These are phyloP conservation scores for Heritiera fomes DNA, from an alignment of 345 rosid species.

Conservation along the genomic window DNA sequence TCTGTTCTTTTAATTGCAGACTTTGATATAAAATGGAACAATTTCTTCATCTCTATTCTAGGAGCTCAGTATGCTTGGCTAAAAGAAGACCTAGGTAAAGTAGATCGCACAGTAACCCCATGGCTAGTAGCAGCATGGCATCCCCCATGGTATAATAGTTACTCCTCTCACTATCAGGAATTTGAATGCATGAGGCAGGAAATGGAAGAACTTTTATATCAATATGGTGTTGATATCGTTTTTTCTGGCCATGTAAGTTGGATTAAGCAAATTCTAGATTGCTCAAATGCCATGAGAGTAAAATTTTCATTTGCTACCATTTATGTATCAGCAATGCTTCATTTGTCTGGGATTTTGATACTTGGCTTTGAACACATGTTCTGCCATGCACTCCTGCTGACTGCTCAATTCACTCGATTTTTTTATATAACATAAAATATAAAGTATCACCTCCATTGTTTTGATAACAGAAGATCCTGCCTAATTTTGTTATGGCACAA, in stretches of 20 bases:
- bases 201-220: conserved; percentile 81
- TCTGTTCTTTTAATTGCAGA: not conserved
- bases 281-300: not conserved
- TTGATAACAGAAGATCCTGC: not conserved
- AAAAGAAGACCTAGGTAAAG: conserved; percentile 54
- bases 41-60: conserved; percentile 29
- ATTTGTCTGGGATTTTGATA: not conserved
- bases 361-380: not conserved
- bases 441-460: not conserved
- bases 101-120: conserved; percentile 62
- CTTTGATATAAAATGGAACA: not conserved
- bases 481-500: no score
- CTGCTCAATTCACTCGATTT: no score
- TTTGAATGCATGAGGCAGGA: conserved; percentile 93
- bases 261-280: not conserved
- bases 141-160: conserved; percentile 87
- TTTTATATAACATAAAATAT: no score
- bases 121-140: conserved; percentile 91
- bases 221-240: conserved; percentile 63
- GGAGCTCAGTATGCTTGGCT: conserved; percentile 77
- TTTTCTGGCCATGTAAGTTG: conserved; percentile 80
- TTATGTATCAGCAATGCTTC: not conserved
- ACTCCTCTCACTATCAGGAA: conserved; percentile 82
- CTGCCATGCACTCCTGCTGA: not conserved
- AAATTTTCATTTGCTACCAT: not conserved